Percentiles rank a stretch among this genome's conserved stretches.
Conservation (phyloP, 768 basidiomycete genomes). For the Collybia nuda region DNA sequence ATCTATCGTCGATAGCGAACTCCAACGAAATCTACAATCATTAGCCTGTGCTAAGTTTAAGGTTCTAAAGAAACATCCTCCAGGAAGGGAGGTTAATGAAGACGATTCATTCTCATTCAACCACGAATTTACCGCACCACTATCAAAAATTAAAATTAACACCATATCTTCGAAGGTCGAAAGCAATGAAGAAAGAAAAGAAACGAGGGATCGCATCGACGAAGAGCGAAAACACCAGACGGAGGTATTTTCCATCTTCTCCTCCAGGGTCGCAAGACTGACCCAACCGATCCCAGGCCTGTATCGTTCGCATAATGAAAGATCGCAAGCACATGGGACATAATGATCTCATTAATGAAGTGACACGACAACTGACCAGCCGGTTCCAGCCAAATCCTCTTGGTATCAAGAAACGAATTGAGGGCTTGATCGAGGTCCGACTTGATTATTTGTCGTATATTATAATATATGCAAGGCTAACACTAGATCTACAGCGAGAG, state of each 20-base stretch:
- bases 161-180: constrained; percentile 90
- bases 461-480: not conserved
- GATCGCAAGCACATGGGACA: constrained; percentile 87
- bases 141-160: constrained; percentile 91
- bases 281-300: constrained; percentile 61
- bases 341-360: constrained; percentile 87
- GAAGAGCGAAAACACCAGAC: constrained; percentile 89
- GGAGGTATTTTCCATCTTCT: constrained; percentile 56
- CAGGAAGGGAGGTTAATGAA: constrained; percentile 75
- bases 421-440: constrained; percentile 87
- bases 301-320: constrained; percentile 98
- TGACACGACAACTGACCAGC: constrained; percentile 78
- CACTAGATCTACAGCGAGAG: constrained; percentile 61
- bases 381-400: constrained; percentile 87
- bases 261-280: not conserved
- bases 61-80: constrained; percentile 87
- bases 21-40: constrained; percentile 93
- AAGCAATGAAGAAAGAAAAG: constrained; percentile 80
- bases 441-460: not conserved
- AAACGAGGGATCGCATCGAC: constrained; percentile 87
- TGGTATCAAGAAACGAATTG: constrained; percentile 91
- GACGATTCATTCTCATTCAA: constrained; percentile 92
- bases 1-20: constrained; percentile 68
- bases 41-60: constrained; percentile 95
- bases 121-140: constrained; percentile 68